Base-by-base conservation (phyloP, 2,329 filamentous ascomycete species). In the Fusarium odoratissimum region DNA sequence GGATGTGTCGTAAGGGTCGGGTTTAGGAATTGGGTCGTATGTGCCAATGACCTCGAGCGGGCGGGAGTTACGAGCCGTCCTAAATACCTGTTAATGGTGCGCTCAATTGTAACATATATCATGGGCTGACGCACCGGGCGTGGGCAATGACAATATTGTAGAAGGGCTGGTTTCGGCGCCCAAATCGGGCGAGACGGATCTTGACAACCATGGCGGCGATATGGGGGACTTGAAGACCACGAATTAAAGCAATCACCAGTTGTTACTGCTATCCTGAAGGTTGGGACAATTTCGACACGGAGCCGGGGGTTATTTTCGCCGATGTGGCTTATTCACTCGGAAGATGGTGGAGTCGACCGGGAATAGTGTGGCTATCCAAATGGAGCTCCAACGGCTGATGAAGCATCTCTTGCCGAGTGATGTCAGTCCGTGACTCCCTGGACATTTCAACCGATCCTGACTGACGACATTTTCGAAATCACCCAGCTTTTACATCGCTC, bases 61-160 rank as follows among this genome's bases (percentile, higher is more conserved):
- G 78, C 92, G 93, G 76, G 91, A 93, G 84, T 95, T 93, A 76
- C 95, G 91, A 41, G 96, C 95, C 45, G 95, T 94, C 74, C 94
- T 97, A 77, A 16, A 40, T 28, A 55, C 13, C 41, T 44, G 46
- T 67, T 60, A 56, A 64, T 60, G 33, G n/a, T 65, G 25, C 25
- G 30, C 28, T 48, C 54, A 52, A 42, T 65, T 54, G 45, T 19
- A 60, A 41, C 25, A 33, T 11, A 5, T 41, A 21, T 42, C 17
- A n/a, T 3, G 41, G 41, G n/a, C 19, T 45, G 35, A 72, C 87
- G 74, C 89, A 97, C 93, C 95, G 91, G 51, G 95, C 95, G 79
- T 98, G 95, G 21, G 95, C 90, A 73, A 99, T 93, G 75, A 98
- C 94, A 73, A 99, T 98, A 85, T 99, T 99, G 88, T 97, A 99